Base-by-base conservation (phyloP, 257 asterid genomes). In the Nemophila menziesii region DNA sequence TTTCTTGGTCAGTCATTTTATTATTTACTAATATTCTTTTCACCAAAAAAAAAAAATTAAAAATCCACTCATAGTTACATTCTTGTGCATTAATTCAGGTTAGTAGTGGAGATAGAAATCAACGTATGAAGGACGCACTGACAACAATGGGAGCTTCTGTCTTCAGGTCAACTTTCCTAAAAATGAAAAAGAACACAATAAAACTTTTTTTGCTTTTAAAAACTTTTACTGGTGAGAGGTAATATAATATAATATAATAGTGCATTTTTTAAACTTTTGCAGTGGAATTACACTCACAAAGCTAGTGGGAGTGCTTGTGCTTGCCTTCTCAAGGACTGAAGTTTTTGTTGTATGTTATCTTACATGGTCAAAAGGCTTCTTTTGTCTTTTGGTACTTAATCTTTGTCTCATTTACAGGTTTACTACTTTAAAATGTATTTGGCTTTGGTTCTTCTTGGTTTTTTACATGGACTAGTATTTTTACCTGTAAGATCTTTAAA, bases 101-200 rank as follows among this genome's bases (percentile, higher is more conserved):
- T 55, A 63, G 81, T 12, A 81, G 93, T 18, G 99, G 99, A 47
- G 92, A 81, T 62, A 69, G 86, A 68, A 79, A 79, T 69, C 93
- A 90, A 50, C 92, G 99, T 43, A 90, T 86, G 94, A 71, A 71
- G 71, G 93, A 85, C 45, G 72, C 99, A 46, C 65, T 90, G 39
- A 65, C 93, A 6, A 85, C 99, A 41, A 85, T 90, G 99, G 99
- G 99, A 17, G 96, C 99, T 52, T 90, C 99, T 21, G 99, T 90
- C 11, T 90, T 90, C 79, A 90, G 98, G 98, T 89, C 51, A 40
- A 50, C 18, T 21, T 54, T n/a, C n/a, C 50, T 56, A 45, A 16
- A 21, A 26, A n/a, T 43, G 51, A 23, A 51, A 8, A 9, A 24
- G 33, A 24, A n/a, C n/a, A n/a, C n/a, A n/a, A n/a, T n/a, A n/a